Percentiles rank a stretch among this genome's conserved stretches.
Evolutionary conservation across 2,329 filamentous ascomycete genomes (phyloP).

Genomic region (Verticillium tricorpus): DNA sequence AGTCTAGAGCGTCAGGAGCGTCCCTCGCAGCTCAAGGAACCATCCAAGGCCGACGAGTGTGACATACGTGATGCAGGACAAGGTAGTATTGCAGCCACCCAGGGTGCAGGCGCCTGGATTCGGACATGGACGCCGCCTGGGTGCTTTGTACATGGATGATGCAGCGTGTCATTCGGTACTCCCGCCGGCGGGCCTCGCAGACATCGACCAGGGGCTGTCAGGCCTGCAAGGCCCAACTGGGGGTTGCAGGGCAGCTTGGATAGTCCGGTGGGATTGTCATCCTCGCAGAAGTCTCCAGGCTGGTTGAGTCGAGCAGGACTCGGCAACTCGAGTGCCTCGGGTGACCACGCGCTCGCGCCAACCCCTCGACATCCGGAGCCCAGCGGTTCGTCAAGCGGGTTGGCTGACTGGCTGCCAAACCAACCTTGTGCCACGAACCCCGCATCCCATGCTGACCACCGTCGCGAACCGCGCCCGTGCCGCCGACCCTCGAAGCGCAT

Average conservation of each 20-base stretch:
- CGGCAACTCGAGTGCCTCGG: background rate
- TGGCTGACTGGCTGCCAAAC: background rate
- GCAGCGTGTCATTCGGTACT: constrained; percentile 10
- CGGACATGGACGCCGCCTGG: constrained; percentile 5
- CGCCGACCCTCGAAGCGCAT: background rate
- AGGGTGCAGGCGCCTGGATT: constrained; percentile 7
- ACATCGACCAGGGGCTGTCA: background rate
- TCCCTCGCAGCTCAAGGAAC: background rate
- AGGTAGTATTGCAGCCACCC: constrained; percentile 6
- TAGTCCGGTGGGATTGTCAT: constrained; percentile 3
- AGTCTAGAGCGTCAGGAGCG: background rate
- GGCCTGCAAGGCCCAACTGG: background rate
- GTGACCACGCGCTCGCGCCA: background rate
- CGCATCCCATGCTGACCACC: background rate
- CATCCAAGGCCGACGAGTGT: constrained; percentile 4
- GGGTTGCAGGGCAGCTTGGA: constrained; percentile 3
- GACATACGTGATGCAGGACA: constrained; percentile 7
- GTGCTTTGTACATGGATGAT: constrained; percentile 2
- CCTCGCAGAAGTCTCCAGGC: background rate
- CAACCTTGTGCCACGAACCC: background rate
- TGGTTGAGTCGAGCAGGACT: background rate
- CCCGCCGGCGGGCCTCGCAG: constrained; percentile 7
- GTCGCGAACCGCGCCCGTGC: background rate
- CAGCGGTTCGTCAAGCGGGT: background rate
- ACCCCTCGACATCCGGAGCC: background rate